Conservation (phyloP, 768 basidiomycete genomes). For the Hysterangium stoloniferum region DNA sequence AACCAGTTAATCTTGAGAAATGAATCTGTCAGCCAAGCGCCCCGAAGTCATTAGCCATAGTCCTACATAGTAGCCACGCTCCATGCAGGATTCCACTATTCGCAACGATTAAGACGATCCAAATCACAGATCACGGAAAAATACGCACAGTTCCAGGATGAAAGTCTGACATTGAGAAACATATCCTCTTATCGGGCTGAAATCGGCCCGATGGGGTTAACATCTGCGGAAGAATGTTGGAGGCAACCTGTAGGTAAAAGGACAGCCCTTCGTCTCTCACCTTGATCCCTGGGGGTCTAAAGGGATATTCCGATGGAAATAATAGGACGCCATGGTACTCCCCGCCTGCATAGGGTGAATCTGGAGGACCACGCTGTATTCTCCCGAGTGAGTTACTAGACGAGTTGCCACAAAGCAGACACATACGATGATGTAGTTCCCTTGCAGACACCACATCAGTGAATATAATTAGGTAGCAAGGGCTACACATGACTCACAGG, state of each 20-base stretch:
- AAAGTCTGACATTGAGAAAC: constrained; percentile 97
- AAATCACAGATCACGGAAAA: constrained; percentile 2
- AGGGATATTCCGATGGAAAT: constrained; percentile 92
- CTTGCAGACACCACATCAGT: constrained; percentile 31
- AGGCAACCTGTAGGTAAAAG: not conserved
- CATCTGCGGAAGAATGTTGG: constrained; percentile 48
- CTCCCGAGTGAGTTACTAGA: constrained; percentile 10
- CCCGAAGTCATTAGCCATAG: constrained; percentile 8
- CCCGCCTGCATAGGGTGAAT: constrained; percentile 84
- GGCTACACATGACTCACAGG: constrained; percentile 50
- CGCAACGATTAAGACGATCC: not conserved
- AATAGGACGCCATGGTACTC: constrained; percentile 91
- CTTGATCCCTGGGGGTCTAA: constrained; percentile 97
- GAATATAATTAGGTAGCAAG: not conserved
- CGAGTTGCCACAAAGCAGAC: constrained; percentile 5
- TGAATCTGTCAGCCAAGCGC: constrained; percentile 12
- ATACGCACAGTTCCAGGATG: constrained; percentile 76
- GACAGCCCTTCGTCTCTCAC: constrained; percentile 39
- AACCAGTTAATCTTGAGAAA: constrained; percentile 69
- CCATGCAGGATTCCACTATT: constrained; percentile 93
- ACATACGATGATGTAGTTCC: constrained; percentile 88
- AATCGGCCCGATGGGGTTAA: constrained; percentile 87
- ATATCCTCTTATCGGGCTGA: constrained; percentile 90
- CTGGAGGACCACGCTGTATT: constrained; percentile 81
- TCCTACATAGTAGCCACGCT: constrained; percentile 83